Base-by-base conservation (phyloP, 495 filamentous ascomycete genomes). In the Hapsidospora chrysogenum region DNA sequence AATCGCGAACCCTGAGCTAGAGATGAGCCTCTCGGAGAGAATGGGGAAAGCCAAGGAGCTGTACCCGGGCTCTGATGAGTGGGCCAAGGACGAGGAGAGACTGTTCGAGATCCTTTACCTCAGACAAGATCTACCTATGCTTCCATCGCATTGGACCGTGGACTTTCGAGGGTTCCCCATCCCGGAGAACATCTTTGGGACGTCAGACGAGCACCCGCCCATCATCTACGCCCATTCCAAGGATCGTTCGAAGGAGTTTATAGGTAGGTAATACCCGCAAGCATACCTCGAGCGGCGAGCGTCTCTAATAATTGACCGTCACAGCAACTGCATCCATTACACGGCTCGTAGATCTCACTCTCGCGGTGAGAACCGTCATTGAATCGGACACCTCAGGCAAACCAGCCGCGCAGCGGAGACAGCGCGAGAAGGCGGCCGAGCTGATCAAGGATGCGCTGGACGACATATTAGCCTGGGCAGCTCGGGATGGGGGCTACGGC, bases 61-160 rank as follows among this genome's bases (percentile, higher is more conserved):
- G 6, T 39, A 25, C 14, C 29, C 16, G 8, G 29, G 20, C 9
- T 15, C 10, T 9, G n/a, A 17, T 2, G 5, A 25, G 11, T 39
- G 37, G 29, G 18, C 29, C 9, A 9, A 17, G 14, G 28, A 17
- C 8, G 37, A 39, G 29, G 18, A 31, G 20, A 23, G 30, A 13
- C 37, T 39, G 9, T 39, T 39, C 17, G 37, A 39, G 30, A 39
- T 39, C 16, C 30, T 39, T 9, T 39, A 22, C 30, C 16, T 39
- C 29, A n/a, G 37, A 16, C 30, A 33, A 26, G 21, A 39, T 2
- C 11, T 31, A 3, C 37, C 37, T 6, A 16, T 39, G 2, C 10
- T 39, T 10, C 37, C 37, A 13, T 9, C 10, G 6, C 16, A 26
- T 26, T 39, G 37, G 37, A 21, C 17, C 9, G 21, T 33, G 9